Evolutionary conservation across 352 stramenopile genomes (phyloP).

Genomic region (Phytophthora sp.): DNA sequence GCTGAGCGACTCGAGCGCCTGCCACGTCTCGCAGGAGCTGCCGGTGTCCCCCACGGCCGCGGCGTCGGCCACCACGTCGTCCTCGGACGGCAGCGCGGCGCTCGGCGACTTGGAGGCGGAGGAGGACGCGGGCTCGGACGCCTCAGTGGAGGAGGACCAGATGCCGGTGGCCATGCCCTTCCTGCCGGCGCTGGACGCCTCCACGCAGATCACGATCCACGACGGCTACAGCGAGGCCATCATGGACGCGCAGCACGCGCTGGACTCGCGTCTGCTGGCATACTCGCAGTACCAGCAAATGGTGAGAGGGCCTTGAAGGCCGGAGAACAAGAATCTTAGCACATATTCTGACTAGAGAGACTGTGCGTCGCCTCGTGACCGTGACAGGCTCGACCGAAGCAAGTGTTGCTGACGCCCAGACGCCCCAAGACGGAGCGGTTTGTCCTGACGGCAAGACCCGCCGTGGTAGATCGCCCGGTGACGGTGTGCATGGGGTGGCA

Average conservation of each 20-base stretch:
- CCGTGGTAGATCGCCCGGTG: conserved; percentile 73
- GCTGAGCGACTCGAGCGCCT: conserved; percentile 30
- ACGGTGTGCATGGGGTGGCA: conserved; percentile 90
- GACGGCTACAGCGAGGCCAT: conserved; percentile 84
- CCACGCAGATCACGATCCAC: conserved; percentile 86
- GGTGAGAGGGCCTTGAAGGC: conserved; percentile 39
- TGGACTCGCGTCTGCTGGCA: conserved; percentile 80
- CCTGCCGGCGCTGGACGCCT: conserved; percentile 77
- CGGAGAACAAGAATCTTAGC: neutral
- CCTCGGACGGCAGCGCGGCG: conserved; percentile 32
- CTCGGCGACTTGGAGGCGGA: conserved; percentile 40
- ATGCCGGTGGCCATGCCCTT: conserved; percentile 65
- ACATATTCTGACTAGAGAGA: neutral
- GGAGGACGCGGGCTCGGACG: conserved; percentile 30
- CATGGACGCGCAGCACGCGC: conserved; percentile 67
- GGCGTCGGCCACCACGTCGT: conserved; percentile 29
- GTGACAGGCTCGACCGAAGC: conserved; percentile 54
- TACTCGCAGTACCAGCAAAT: conserved; percentile 89
- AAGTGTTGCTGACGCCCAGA: conserved; percentile 70
- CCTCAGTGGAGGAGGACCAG: conserved; percentile 56
- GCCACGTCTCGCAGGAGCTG: conserved; percentile 35
- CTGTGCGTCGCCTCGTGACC: conserved; percentile 10
- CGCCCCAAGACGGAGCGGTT: conserved; percentile 54
- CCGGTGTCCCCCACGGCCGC: conserved; percentile 20
- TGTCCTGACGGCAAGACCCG: conserved; percentile 62